Evolutionary conservation across 2,329 filamentous ascomycete genomes (phyloP), one percentile per base, ranked within the genome.

Genomic region (Microsporum canis): DNA sequence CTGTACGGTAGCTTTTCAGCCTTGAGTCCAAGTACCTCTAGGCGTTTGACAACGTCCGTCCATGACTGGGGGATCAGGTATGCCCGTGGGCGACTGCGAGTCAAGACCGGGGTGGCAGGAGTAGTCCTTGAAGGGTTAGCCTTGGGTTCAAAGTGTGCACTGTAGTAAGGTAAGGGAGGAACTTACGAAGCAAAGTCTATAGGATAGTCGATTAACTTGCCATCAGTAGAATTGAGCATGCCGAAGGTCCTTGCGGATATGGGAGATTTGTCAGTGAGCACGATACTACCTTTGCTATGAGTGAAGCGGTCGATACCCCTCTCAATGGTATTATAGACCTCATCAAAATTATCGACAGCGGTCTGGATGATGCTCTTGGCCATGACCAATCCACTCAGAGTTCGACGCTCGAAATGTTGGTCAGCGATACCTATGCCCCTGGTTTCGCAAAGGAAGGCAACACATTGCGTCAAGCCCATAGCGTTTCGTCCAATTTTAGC

Each of bases 401-500:
- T 60, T 53, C 59, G 29, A 17, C 59, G 59, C 34, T 60, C 45
- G 7, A 60, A 55, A 43, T 56, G 47, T 23, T 60, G 59, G 33
- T 56, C 59, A n/a, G 59, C 59, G 23, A 55, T 27, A 34, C 59
- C 59, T 12, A 60, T 60, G 10, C 59, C 59, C 23, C 59, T 43
- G n/a, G 59, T 60, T 29, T 60, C 59, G 31, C 59, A 60, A 33
- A 60, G 59, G 47, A 60, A 55, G 23, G 38, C 49, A 49, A 60
- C 34, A 33, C 59, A 39, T 33, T 60, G 59, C 34, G 59, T 41
- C 34, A 60, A 27, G 10, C 27, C 59, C 59, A 60, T 60, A 5
- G 59, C 59, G 38, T 60, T 60, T 60, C 59, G 56, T n/a, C 59
- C 59, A 12, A 60, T 60, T 47, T 60, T 60, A 29, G 59, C 59